Base-by-base conservation (phyloP, 2,329 filamentous ascomycete species). In the Xenosphaeropsis pyriputrescens region DNA sequence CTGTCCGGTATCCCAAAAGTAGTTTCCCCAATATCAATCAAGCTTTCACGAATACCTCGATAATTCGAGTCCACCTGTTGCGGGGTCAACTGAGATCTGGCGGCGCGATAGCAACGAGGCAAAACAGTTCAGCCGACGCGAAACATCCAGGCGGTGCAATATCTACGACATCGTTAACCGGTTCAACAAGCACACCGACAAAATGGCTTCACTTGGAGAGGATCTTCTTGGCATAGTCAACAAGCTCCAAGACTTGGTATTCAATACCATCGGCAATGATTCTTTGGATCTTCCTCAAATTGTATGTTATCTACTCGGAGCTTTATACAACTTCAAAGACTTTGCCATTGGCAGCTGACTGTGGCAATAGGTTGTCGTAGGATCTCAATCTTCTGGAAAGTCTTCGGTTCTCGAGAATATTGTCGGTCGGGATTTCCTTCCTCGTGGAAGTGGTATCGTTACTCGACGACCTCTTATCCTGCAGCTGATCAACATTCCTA, bases 181-280 rank as follows among this genome's bases (percentile, higher is more conserved):
- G 8, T 26, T 26, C 22, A 26, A 26, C 8, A 26, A 32, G 29
- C 30, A 32, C n/a, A 36, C 39, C 45, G 39, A 37, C 45, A 46
- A 46, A 42, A 98, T 96, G 91, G 83, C 91, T 57, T 78, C 89
- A 55, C 78, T 98, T 53, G 89, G 91, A 57, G 91, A 98, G 63
- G 88, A 98, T 63, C 69, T 98, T 62, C 75, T 98, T 58, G 77
- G 75, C 51, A 93, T 86, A 47, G 91, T 98, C 65, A 98, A 98
- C 70, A 93, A 93, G 70, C 72, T 98, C 55, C 91, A 98, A 63
- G 91, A 96, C 62, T 66, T 98, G 56, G 91, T 98, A 55, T 98
- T 98, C 70, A 98, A 98, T 66, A 98, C 91, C 50, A 98, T 98
- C 61, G 91, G 91, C 62, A 96, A 88, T 67, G 91, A 98, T 62